Evolutionary conservation across 78 protist species (phyloP).

Genomic region (Dictyostelium capitatum): DNA sequence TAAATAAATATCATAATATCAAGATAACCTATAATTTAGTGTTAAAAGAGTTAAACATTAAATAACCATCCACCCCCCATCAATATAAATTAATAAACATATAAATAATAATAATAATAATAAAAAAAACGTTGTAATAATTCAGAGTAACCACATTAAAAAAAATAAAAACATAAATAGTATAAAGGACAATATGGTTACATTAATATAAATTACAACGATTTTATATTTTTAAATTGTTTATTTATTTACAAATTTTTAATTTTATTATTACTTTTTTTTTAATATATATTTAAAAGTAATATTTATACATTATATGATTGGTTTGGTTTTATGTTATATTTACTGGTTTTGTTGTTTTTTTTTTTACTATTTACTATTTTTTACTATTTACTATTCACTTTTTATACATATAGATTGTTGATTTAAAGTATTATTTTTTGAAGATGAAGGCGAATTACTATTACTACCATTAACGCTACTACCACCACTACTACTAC

Average conservation of each 20-base stretch:
- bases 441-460: not conserved
- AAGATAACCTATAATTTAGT: too few species aligned
- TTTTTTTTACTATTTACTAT: not conserved
- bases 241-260: not conserved
- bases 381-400: not conserved
- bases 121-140: not conserved
- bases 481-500: not conserved
- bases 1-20: too few species aligned
- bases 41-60: too few species aligned
- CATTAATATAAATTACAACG: too few species aligned
- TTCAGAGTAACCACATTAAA: too few species aligned
- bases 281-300: not conserved
- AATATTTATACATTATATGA: too few species aligned
- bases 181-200: too few species aligned
- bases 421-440: not conserved
- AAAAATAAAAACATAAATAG: too few species aligned
- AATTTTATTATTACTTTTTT: not conserved
- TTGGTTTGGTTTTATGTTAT: not conserved
- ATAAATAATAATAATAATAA: not conserved
- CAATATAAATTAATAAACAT: constrained; percentile 1
- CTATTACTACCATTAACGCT: not conserved
- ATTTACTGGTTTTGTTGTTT: not conserved
- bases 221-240: too few species aligned
- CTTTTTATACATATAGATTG: constrained; percentile 34
- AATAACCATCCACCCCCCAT: too few species aligned